These are phyloP conservation scores for Protomyces inouyei DNA, from an alignment of 1,139 yeast genomes.

Conservation along the genomic window DNA sequence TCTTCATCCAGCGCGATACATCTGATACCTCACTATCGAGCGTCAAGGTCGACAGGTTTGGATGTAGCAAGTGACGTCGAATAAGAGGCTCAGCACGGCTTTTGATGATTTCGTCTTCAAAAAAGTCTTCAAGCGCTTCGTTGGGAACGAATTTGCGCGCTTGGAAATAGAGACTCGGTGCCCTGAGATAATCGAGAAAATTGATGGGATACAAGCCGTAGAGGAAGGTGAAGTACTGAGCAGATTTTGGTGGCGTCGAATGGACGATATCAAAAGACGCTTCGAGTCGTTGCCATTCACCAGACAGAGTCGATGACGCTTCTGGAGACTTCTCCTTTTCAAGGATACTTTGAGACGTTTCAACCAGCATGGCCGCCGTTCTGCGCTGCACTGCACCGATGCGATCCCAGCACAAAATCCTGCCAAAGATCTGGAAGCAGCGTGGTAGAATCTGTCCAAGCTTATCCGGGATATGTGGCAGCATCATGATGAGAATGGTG, in stretches of 20 bases:
- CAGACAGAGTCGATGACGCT: background rate
- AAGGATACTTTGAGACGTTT: background rate
- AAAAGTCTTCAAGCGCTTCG: conserved; percentile 39
- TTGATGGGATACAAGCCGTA: conserved; percentile 62
- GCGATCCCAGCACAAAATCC: conserved; percentile 45
- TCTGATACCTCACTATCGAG: conserved; percentile 46
- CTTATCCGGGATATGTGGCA: conserved; percentile 50
- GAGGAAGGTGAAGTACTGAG: conserved; percentile 46
- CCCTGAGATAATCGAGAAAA: conserved; percentile 45
- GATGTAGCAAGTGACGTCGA: conserved; percentile 47
- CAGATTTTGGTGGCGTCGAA: conserved; percentile 28
- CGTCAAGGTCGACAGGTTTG: conserved; percentile 44
- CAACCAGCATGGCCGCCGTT: conserved; percentile 12
- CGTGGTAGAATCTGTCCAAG: conserved; percentile 44
- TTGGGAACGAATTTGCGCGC: conserved; percentile 31
- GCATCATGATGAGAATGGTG: conserved; percentile 49
- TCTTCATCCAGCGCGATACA: conserved; percentile 37
- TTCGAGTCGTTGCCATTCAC: conserved; percentile 19
- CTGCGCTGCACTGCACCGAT: conserved; percentile 17
- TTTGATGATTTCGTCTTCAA: conserved; percentile 38
- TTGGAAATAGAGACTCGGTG: conserved; percentile 43
- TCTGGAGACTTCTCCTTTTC: conserved; percentile 10
- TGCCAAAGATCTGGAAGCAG: conserved; percentile 47
- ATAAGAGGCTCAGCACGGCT: conserved; percentile 36
- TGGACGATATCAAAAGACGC: conserved; percentile 28